Percentiles rank a stretch among this genome's conserved stretches.
Conservation (phyloP, 768 basidiomycete genomes). For the Leucosporidium creatinivorum region DNA sequence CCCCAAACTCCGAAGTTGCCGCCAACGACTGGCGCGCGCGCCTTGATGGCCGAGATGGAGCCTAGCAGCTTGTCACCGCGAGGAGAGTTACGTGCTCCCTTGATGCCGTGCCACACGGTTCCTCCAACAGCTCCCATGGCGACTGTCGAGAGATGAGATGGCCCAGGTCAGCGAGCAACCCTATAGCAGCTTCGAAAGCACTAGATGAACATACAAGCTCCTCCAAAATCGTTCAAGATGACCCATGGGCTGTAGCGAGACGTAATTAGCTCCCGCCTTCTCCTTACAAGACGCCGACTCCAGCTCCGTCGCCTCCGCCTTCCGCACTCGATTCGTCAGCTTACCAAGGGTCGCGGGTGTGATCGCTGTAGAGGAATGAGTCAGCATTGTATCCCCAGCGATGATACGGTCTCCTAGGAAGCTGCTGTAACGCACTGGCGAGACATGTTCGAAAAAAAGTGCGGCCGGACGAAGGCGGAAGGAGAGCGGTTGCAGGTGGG, state of each 20-base stretch:
- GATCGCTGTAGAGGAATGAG: constrained; percentile 48
- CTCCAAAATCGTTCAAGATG: constrained; percentile 95
- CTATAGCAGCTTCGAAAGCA: not conserved
- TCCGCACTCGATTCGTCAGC: constrained; percentile 26
- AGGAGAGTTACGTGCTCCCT: constrained; percentile 94
- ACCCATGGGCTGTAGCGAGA: constrained; percentile 77
- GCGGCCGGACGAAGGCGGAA: constrained; percentile 23
- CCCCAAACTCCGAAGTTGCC: constrained; percentile 63
- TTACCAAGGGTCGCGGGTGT: constrained; percentile 87
- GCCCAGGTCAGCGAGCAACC: not conserved
- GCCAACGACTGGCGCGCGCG: constrained; percentile 93
- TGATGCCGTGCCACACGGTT: constrained; percentile 97
- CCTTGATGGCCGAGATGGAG: constrained; percentile 92
- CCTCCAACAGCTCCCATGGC: constrained; percentile 97
- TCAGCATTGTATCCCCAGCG: not conserved
- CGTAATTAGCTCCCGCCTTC: not conserved
- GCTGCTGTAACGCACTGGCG: constrained; percentile 9
- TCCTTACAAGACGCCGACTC: constrained; percentile 16
- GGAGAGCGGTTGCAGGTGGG: constrained; percentile 14
- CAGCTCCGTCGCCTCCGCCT: not conserved
- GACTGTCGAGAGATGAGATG: constrained; percentile 46
- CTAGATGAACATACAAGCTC: constrained; percentile 44
- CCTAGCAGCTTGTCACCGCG: constrained; percentile 92
- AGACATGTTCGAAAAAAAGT: constrained; percentile 5
- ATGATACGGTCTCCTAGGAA: not conserved